Conservation (phyloP, 2,329 filamentous ascomycete species). For the Gaeumannomyces tritici region DNA sequence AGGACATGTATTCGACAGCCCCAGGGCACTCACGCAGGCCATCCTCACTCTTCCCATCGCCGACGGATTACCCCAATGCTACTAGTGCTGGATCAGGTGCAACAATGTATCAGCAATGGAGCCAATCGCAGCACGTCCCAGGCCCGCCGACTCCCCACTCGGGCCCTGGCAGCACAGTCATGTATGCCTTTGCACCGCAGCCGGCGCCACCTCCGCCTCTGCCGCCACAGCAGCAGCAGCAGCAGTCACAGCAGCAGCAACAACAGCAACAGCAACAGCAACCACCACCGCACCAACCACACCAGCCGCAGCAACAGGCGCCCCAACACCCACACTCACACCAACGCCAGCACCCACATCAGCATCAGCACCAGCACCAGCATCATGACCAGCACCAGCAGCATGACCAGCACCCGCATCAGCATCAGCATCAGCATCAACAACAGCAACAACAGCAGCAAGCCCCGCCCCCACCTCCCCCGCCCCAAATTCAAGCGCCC, state of each 20-base stretch:
- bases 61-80: constrained; percentile 32
- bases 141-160: constrained; percentile 6
- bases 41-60: constrained; percentile 31
- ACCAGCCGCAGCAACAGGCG: constrained; percentile 7
- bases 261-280: constrained; percentile 5
- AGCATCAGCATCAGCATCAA: not conserved
- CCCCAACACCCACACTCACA: not conserved
- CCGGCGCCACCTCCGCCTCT: not conserved
- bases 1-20: constrained; percentile 23
- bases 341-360: not conserved
- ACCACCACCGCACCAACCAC: constrained; percentile 2
- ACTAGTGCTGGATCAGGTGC: constrained; percentile 9
- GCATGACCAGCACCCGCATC: not conserved
- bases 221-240: constrained; percentile 20
- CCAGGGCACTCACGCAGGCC: constrained; percentile 30
- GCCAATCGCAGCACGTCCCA: not conserved
- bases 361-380: not conserved
- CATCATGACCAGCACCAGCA: not conserved
- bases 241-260: constrained; percentile 8
- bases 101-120: constrained; percentile 28
- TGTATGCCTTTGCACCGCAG: constrained; percentile 32
- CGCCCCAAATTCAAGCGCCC: not conserved
- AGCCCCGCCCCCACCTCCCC: not conserved
- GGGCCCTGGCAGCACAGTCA: constrained; percentile 26
- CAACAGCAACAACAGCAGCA: not conserved